These are phyloP conservation scores for Venturia asperata DNA, from an alignment of 2,329 filamentous ascomycete species.

Conservation along the genomic window DNA sequence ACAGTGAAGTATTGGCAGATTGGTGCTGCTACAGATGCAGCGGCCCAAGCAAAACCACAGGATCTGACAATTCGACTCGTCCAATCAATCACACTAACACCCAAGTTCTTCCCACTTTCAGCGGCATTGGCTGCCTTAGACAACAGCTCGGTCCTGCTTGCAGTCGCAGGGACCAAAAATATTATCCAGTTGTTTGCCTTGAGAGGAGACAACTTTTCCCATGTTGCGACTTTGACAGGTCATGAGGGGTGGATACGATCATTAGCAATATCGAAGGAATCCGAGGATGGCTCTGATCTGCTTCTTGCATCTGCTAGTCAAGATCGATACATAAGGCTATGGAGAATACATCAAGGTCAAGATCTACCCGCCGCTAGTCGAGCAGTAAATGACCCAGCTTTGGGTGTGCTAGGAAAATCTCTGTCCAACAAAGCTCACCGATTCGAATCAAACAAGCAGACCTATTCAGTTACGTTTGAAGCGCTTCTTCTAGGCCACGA, in stretches of 20 bases:
- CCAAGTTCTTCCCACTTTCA: constrained; percentile 75
- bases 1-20: constrained; percentile 63
- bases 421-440: constrained; percentile 85
- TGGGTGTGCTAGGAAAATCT: constrained; percentile 60
- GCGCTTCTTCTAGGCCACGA: constrained; percentile 90
- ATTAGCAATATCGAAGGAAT: constrained; percentile 67
- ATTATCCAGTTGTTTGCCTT: constrained; percentile 74
- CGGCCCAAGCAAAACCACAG: constrained; percentile 25
- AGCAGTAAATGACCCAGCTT: constrained; percentile 48
- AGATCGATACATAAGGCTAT: constrained; percentile 93
- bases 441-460: constrained; percentile 53
- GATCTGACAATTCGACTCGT: constrained; percentile 43
- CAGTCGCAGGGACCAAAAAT: constrained; percentile 76
- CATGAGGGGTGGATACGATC: constrained; percentile 95
- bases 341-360: constrained; percentile 70
- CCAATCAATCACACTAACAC: constrained; percentile 65
- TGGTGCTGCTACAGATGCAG: constrained; percentile 26
- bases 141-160: constrained; percentile 57
- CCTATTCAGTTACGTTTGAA: constrained; percentile 84
- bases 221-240: constrained; percentile 71
- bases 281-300: constrained; percentile 51
- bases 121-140: constrained; percentile 61
- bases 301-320: constrained; percentile 90
- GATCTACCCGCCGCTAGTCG: constrained; percentile 53
- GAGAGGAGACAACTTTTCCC: constrained; percentile 52